phyloP scores from a whole-genome alignment of 768 basidiomycete species.

The Tylopilus sp. region DNA sequence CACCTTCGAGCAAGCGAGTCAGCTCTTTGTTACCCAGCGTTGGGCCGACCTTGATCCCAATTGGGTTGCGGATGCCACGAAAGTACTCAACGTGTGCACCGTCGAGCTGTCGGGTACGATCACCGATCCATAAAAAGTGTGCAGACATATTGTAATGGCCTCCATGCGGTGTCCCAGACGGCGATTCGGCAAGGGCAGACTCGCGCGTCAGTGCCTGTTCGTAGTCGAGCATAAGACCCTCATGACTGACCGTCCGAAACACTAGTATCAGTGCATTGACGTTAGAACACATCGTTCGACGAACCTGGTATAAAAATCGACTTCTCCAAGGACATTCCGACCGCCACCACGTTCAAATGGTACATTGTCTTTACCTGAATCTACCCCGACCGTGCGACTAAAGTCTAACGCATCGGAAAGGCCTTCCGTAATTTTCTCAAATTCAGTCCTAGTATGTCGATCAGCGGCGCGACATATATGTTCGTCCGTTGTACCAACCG shows the following conservation, averaged over 20 bases:
- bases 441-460: constrained; percentile 55
- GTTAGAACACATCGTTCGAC: constrained; percentile 8
- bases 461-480: constrained; percentile 10
- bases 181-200: constrained; percentile 40
- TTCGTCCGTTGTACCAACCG: constrained; percentile 39
- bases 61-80: constrained; percentile 86
- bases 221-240: constrained; percentile 89
- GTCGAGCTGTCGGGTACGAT: constrained; percentile 86
- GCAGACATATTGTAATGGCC: constrained; percentile 86
- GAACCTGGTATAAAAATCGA: constrained; percentile 91
- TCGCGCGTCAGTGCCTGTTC: constrained; percentile 88
- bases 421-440: constrained; percentile 79
- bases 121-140: constrained; percentile 97
- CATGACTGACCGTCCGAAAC: constrained; percentile 54
- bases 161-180: constrained; percentile 8
- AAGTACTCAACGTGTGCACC: constrained; percentile 97
- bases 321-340: constrained; percentile 72
- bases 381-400: constrained; percentile 81
- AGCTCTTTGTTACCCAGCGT: constrained; percentile 79
- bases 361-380: constrained; percentile 40
- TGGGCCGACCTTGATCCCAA: constrained; percentile 96
- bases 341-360: constrained; percentile 73
- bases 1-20: constrained; percentile 70
- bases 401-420: constrained; percentile 93
- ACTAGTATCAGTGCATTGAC: not conserved